Base-by-base conservation (phyloP, 345 rosid species). In the Eucalyptus cloeziana region DNA sequence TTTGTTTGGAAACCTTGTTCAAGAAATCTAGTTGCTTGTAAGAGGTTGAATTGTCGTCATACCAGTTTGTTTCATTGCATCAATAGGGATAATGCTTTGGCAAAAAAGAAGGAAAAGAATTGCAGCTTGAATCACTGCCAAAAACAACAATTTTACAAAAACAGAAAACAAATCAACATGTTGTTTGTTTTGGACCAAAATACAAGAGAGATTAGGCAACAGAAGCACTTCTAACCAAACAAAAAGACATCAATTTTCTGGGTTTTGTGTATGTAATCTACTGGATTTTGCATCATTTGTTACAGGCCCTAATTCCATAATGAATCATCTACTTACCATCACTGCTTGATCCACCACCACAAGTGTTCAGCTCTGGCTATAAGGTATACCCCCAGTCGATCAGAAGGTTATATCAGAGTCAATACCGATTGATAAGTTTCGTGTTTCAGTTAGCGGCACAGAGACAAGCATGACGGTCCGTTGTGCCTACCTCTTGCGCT, bases 401-500 rank as follows among this genome's bases (percentile, higher is more conserved):
- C 83, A 76, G 83, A 76, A 76, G 83, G 83, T 76, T 40, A 76
- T 40, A 76, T 76, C 83, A 76, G 83, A 76, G 83, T 76, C 83
- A 76, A 76, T 76, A 76, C 83, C 47, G 47, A 76, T 76, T 76
- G 22, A 76, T 40, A 76, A 76, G 47, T 76, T 37, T 37, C 15
- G 83, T 13, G 47, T 76, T 76, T 76, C 83, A 40, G 83, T 76
- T 76, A 76, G 83, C 14, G 83, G 83, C 47, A 40, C 83, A 37
- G 21, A 76, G 83, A 40, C 27, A 43, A 37, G 83, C 83, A 5
- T 37, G 47, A 10, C 5, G 15, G 25, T 76, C 83, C 40, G 22
- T 85, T 85, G 25, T 10, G 44, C 91, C 93, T 94, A 96, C 91
- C 96, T 92, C 90, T 98, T 98, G 91, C 99, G 98, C 95, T 98